phyloP scores from a whole-genome alignment of 139 green algal genomes.

The Coelastrella sp. region DNA sequence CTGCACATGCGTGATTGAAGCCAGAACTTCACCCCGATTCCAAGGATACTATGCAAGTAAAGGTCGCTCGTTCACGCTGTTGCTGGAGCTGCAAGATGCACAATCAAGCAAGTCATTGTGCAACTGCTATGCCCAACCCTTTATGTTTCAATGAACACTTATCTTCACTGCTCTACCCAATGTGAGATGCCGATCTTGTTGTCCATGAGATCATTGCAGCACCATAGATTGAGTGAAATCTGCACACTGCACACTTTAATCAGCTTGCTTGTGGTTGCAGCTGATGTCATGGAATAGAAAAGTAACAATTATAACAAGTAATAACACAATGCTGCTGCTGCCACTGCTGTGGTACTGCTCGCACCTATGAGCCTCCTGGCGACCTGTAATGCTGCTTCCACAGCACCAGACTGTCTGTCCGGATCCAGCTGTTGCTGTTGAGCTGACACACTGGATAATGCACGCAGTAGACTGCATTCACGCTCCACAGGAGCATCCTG shows the following conservation, averaged over 20 bases:
- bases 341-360: background rate
- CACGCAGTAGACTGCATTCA: conserved; percentile 20
- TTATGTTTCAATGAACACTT: background rate
- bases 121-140: background rate
- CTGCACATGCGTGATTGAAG: background rate
- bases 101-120: background rate
- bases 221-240: too few relatives aligned
- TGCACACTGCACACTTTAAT: too few relatives aligned
- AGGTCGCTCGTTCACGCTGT: background rate
- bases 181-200: background rate
- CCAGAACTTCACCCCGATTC: background rate
- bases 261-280: too few relatives aligned
- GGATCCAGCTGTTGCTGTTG: background rate
- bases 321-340: background rate
- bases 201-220: too few relatives aligned
- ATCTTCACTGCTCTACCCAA: too few relatives aligned
- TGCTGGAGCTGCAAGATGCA: background rate
- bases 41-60: too few relatives aligned
- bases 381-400: conserved; percentile 24
- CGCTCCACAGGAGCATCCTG: conserved; percentile 29
- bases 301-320: too few relatives aligned
- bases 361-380: conserved; percentile 18
- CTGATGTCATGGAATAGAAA: too few relatives aligned
- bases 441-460: background rate
- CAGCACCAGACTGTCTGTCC: background rate